Evolutionary conservation across 768 basidiomycete genomes (phyloP).

Genomic region (Amanita jacksonii): DNA sequence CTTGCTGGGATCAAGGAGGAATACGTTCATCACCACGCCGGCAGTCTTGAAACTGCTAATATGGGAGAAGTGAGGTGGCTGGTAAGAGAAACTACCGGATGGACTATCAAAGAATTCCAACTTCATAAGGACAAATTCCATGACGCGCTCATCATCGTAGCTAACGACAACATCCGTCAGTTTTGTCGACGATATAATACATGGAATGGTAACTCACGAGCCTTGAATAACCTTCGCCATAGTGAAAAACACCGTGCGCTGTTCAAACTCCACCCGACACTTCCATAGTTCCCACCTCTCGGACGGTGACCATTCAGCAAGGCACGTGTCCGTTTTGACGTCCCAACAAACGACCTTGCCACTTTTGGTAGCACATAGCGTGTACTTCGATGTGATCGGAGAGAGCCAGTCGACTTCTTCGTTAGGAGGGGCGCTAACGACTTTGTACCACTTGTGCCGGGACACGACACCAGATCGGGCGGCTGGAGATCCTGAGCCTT

Average conservation of each 20-base stretch:
- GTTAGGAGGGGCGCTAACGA: conserved; percentile 53
- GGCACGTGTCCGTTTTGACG: conserved; percentile 46
- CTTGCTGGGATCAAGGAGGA: conserved; percentile 56
- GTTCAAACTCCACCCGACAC: conserved; percentile 67
- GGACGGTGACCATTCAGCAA: conserved; percentile 63
- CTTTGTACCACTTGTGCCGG: conserved; percentile 48
- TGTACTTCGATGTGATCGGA: conserved; percentile 67
- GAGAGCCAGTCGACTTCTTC: conserved; percentile 73
- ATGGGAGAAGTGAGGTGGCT: conserved; percentile 42
- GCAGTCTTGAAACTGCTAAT: conserved; percentile 56
- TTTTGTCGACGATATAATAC: background rate
- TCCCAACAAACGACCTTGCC: conserved; percentile 77
- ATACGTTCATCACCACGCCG: conserved; percentile 71
- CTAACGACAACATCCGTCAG: conserved; percentile 18
- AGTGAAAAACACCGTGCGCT: conserved; percentile 61
- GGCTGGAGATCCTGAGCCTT: conserved; percentile 1
- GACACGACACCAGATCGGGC: conserved; percentile 7
- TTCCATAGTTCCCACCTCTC: conserved; percentile 68
- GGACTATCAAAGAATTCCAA: conserved; percentile 47
- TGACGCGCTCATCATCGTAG: conserved; percentile 51
- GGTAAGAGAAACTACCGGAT: conserved; percentile 23
- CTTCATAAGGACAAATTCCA: conserved; percentile 67
- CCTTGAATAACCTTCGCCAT: conserved; percentile 57
- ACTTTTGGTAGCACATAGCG: conserved; percentile 67
- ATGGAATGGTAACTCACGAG: conserved; percentile 27